phyloP scores from a whole-genome alignment of 2,329 filamentous ascomycete genomes.

The Pyrenophora tritici-repentis region DNA sequence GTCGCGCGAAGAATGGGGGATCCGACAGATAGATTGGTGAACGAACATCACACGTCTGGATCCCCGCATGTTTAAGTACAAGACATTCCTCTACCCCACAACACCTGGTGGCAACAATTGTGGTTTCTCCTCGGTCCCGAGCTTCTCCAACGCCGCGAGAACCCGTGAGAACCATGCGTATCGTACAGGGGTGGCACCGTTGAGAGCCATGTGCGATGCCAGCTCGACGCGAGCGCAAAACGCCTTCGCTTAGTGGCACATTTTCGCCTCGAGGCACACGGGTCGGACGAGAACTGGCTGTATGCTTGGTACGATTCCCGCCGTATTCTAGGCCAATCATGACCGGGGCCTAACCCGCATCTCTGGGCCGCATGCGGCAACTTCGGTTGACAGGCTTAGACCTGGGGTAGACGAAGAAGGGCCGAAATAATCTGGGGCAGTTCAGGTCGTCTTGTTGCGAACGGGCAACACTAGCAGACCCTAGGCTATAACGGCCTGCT shows the following conservation, averaged over 20 bases:
- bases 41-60: conserved; percentile 12
- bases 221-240: not conserved
- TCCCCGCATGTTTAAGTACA: conserved; percentile 29
- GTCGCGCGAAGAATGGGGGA: conserved; percentile 13
- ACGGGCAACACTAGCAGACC: conserved; percentile 14
- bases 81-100: conserved; percentile 10
- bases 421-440: conserved; percentile 30
- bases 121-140: conserved; percentile 1
- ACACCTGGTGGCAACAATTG: conserved; percentile 14
- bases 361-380: conserved; percentile 9
- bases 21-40: conserved; percentile 2
- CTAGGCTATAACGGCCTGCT: not conserved
- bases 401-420: conserved; percentile 27
- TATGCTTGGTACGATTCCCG: conserved; percentile 4
- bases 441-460: conserved; percentile 17
- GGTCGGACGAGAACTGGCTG: conserved; percentile 4
- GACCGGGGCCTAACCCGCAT: conserved; percentile 11
- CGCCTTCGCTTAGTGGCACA: conserved; percentile 19
- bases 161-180: conserved; percentile 2
- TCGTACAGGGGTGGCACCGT: conserved; percentile 3
- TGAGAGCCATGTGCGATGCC: not conserved
- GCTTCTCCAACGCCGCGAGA: not conserved
- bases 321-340: conserved; percentile 18
- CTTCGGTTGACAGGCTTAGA: conserved; percentile 18
- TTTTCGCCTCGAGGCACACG: conserved; percentile 29